Conservation (phyloP, 331 rosid genomes). For the Telfairia occidentalis region DNA sequence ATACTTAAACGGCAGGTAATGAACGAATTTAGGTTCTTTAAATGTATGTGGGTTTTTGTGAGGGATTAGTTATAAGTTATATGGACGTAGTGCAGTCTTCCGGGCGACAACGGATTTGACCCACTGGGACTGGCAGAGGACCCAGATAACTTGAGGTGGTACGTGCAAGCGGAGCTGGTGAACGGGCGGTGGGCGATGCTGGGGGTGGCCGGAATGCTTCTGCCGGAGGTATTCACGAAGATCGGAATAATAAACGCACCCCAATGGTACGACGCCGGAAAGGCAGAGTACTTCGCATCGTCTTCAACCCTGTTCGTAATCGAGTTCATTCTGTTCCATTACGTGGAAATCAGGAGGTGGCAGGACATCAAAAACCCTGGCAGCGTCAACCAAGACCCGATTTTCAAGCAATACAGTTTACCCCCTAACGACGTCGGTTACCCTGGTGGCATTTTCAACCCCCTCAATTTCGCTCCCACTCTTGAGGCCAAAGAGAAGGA, state of each 20-base stretch:
- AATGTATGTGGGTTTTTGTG: slow-evolving; percentile 1
- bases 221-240: slow-evolving; percentile 76
- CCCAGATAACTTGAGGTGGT: slow-evolving; percentile 80
- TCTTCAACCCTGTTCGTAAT: slow-evolving; percentile 85
- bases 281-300: slow-evolving; percentile 75
- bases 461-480: slow-evolving; percentile 70
- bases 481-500: slow-evolving; percentile 85
- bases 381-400: slow-evolving; percentile 88
- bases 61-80: background rate
- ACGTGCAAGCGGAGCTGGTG: slow-evolving; percentile 78
- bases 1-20: slow-evolving; percentile 68
- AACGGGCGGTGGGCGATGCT: slow-evolving; percentile 90
- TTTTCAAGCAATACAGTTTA: slow-evolving; percentile 88
- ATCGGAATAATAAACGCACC: slow-evolving; percentile 65
- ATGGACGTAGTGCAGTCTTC: slow-evolving; percentile 35
- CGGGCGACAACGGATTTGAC: slow-evolving; percentile 93
- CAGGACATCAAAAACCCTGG: slow-evolving; percentile 97
- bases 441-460: slow-evolving; percentile 87
- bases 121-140: slow-evolving; percentile 87
- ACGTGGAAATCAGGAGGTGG: slow-evolving; percentile 95
- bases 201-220: slow-evolving; percentile 76
- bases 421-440: slow-evolving; percentile 66
- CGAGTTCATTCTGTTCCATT: slow-evolving; percentile 90
- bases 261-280: slow-evolving; percentile 84
- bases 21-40: background rate